Conservation (phyloP, 768 basidiomycete genomes). For the Pleurotus eryngii region DNA sequence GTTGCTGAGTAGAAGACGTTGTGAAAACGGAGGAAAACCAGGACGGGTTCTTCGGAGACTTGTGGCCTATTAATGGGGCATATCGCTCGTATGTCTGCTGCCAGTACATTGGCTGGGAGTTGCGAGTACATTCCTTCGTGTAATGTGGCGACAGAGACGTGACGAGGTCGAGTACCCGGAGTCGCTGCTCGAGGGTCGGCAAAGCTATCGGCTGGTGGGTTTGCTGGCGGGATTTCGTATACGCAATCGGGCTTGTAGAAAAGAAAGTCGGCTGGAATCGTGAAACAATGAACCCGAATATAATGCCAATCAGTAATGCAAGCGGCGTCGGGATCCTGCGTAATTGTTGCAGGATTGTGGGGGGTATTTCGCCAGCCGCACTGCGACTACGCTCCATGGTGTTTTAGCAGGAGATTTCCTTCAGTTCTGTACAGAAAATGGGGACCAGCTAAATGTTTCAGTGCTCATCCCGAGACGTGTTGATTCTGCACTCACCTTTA, state of each 20-base stretch:
- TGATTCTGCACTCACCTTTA: too few relatives aligned
- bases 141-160: constrained; percentile 88
- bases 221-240: constrained; percentile 40
- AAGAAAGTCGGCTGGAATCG: constrained; percentile 37
- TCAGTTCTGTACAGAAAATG: neutral
- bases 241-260: constrained; percentile 40
- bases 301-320: constrained; percentile 57
- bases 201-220: constrained; percentile 64
- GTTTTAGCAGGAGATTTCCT: neutral
- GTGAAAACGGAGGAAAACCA: constrained; percentile 59
- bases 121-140: constrained; percentile 87
- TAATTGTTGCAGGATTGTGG: constrained; percentile 22
- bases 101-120: constrained; percentile 79
- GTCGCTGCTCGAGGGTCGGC: constrained; percentile 82
- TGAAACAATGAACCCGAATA: constrained; percentile 59
- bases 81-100: constrained; percentile 88
- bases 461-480: too few relatives aligned
- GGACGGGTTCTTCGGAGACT: constrained; percentile 50
- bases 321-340: constrained; percentile 50
- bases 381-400: neutral
- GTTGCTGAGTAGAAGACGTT: neutral
- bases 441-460: too few relatives aligned
- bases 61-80: constrained; percentile 76
- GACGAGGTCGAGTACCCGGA: constrained; percentile 81
- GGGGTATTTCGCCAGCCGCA: constrained; percentile 11